phyloP scores from a whole-genome alignment of 345 rosid genomes.

The Eucalyptus urophylla region DNA sequence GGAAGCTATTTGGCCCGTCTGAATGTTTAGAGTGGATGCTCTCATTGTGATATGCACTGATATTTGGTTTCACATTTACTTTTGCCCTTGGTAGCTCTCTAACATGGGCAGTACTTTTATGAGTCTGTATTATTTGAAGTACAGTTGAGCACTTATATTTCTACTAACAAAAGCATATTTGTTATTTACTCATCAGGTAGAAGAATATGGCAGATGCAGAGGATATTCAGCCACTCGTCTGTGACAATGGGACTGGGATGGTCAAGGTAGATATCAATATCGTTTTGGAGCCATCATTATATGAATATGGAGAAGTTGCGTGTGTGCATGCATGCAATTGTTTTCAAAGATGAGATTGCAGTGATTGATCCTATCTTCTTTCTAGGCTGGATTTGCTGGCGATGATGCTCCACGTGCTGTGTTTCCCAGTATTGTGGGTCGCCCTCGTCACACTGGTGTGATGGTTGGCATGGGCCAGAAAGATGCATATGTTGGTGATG shows the following conservation, averaged over 20 bases:
- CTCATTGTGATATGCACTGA: background rate
- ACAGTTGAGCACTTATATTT: background rate
- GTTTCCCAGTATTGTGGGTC: constrained; percentile 87
- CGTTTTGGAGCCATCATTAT: background rate
- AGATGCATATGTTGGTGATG: constrained; percentile 85
- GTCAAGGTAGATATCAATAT: constrained; percentile 37
- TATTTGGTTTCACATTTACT: background rate
- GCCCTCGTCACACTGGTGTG: constrained; percentile 93
- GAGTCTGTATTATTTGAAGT: background rate
- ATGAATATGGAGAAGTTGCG: background rate
- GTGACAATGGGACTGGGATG: constrained; percentile 89
- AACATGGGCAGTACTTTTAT: background rate
- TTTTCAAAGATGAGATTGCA: background rate
- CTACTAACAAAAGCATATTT: background rate
- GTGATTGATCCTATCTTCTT: background rate
- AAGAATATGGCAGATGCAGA: constrained; percentile 53
- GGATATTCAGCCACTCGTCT: constrained; percentile 61
- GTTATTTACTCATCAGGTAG: constrained; percentile 3
- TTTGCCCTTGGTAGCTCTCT: background rate
- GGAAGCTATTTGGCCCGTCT: background rate
- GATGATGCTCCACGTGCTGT: constrained; percentile 92
- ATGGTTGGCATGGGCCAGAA: constrained; percentile 86
- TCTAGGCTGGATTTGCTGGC: constrained; percentile 92
- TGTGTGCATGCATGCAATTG: background rate
- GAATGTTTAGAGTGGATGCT: background rate